A percentile compares a stretch with the other conserved stretches of the same genome.
Conservation (phyloP, 345 rosid species). For the Brassica nigra region DNA sequence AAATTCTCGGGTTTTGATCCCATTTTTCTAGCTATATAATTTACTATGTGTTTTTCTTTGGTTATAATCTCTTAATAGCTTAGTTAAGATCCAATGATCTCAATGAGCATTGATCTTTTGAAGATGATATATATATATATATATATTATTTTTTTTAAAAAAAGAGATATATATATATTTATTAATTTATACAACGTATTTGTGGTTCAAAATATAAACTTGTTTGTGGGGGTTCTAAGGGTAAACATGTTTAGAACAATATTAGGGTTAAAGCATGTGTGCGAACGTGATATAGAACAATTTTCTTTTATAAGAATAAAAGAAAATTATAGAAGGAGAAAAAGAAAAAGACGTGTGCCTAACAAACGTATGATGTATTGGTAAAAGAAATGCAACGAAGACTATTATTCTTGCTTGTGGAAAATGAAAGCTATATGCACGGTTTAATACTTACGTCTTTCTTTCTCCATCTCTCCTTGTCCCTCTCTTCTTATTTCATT, state of each 20-base stretch:
- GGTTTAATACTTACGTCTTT: constrained; percentile 33
- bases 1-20: too few relatives aligned
- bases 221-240: not conserved
- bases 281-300: too few relatives aligned
- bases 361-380: constrained; percentile 35
- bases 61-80: too few relatives aligned
- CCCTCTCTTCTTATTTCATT: constrained; percentile 12
- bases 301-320: not conserved
- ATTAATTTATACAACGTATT: too few relatives aligned
- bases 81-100: too few relatives aligned
- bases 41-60: not conserved
- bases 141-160: too few relatives aligned
- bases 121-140: too few relatives aligned
- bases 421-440: constrained; percentile 29
- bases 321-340: constrained; percentile 3
- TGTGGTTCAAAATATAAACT: not conserved
- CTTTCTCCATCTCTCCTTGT: constrained; percentile 28
- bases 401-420: constrained; percentile 34
- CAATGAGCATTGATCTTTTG: too few relatives aligned
- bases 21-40: not conserved
- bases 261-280: too few relatives aligned
- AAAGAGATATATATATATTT: too few relatives aligned
- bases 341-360: constrained; percentile 56
- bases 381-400: constrained; percentile 18
- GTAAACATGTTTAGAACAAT: not conserved